Conservation (phyloP, 73 alveolate genomes). For the Diophrys sp. region DNA sequence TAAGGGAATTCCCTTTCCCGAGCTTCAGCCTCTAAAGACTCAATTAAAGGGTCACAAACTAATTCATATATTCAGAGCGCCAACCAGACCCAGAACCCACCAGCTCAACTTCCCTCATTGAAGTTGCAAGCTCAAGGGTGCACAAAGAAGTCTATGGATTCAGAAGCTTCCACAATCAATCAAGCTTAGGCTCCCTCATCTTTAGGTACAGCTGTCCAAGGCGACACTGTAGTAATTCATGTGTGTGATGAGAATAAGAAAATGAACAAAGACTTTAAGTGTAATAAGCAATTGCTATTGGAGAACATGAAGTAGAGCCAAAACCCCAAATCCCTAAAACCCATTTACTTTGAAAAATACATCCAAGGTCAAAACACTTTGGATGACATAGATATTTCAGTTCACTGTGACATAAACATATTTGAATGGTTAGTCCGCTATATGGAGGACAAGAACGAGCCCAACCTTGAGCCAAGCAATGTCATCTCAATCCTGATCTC, state of each 20-base stretch:
- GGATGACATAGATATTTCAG: slow-evolving; percentile 76
- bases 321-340: too few species aligned
- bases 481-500: slow-evolving; percentile 60
- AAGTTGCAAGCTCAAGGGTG: neutral
- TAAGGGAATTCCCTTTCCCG: neutral
- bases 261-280: slow-evolving; percentile 60
- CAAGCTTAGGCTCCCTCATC: neutral
- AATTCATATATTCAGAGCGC: neutral
- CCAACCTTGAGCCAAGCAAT: slow-evolving; percentile 37
- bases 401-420: slow-evolving; percentile 69
- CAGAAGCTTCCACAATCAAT: neutral
- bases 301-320: slow-evolving; percentile 63
- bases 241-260: slow-evolving; percentile 71
- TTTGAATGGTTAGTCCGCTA: slow-evolving; percentile 74
- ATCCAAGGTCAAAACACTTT: slow-evolving; percentile 34
- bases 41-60: neutral
- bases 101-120: neutral
- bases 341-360: slow-evolving; percentile 72
- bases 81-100: neutral
- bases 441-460: slow-evolving; percentile 23
- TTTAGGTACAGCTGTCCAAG: neutral
- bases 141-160: neutral
- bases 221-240: slow-evolving; percentile 46
- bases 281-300: slow-evolving; percentile 32
- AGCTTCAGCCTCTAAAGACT: neutral